Base-by-base conservation (phyloP, 169 alveolate genomes). In the Plasmodium gonderi region DNA sequence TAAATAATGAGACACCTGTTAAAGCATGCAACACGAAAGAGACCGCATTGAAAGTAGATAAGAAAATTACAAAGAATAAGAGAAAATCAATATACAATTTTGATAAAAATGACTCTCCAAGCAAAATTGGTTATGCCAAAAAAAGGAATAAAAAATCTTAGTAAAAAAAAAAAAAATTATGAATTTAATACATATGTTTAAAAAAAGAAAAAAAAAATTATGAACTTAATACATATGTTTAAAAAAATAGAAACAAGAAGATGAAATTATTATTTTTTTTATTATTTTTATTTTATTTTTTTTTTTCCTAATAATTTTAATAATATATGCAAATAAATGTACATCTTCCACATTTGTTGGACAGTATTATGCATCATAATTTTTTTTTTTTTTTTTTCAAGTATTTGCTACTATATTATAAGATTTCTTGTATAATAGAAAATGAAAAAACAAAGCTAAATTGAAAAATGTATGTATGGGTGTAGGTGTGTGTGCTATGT, bases 1-100 rank as follows among this genome's bases (percentile, higher is more conserved):
- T 69, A 44, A 74, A 72, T 83, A 83, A 74, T 49, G 92, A 83
- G 64, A 83, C 92, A 14, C 92, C 81, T 1, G 42, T 45, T 49
- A 83, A 83, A 76, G 7, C 65, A 7, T 20, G 33, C 26, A 49
- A 36, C 65, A 45, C 75, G 7, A 83, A 72, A 64, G 82, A 69
- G 20, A 69, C 92, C 4, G 20, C 82, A 33, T 42, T 83, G 42
- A 83, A 69, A 33, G 82, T 83, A 8, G 82, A 83, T 83, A 83
- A 83, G 42, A 83, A 83, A 83, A 83, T 83, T 69, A 26, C 67
- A 42, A 83, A 83, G 23, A 9, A 49, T 69, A 83, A 83, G 23
- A 83, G 92, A 17, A 83, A 83, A 42, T 49, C 81, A 17, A 54
- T 69, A 9, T 72, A 64, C 51, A 69, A 72, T 49, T 64, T 54